These are phyloP conservation scores for Graphilbum fragrans DNA, from an alignment of 2,329 filamentous ascomycete species.

Conservation along the genomic window DNA sequence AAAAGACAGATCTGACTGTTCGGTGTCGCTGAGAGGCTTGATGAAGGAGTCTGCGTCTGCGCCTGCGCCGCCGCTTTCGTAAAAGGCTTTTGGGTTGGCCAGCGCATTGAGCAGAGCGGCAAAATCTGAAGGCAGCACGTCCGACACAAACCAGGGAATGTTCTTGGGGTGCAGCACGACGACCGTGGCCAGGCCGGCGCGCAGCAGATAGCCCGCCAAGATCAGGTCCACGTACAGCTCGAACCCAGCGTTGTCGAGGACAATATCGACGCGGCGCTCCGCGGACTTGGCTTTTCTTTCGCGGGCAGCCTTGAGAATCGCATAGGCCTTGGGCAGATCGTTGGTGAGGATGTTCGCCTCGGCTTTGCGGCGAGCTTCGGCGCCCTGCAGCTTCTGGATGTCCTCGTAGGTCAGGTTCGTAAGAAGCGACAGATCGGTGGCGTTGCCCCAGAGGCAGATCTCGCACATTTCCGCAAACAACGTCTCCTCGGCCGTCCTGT, in stretches of 20 bases:
- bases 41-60: constrained; percentile 40
- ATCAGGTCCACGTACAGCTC: constrained; percentile 94
- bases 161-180: constrained; percentile 87
- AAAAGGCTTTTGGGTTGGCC: constrained; percentile 67
- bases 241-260: constrained; percentile 94
- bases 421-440: constrained; percentile 83
- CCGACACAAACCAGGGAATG: constrained; percentile 97
- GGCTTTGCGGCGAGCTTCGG: constrained; percentile 70
- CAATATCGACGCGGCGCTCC: constrained; percentile 77
- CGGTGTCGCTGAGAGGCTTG: constrained; percentile 51
- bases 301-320: constrained; percentile 11
- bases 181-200: constrained; percentile 71
- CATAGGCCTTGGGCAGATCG: constrained; percentile 44
- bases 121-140: constrained; percentile 83
- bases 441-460: constrained; percentile 95
- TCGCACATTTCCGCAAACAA: constrained; percentile 90
- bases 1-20: constrained; percentile 56
- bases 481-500: constrained; percentile 53
- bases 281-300: constrained; percentile 2
- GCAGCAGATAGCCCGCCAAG: constrained; percentile 78
- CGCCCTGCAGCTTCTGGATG: constrained; percentile 90
- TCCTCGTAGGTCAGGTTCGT: constrained; percentile 89
- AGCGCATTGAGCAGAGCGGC: constrained; percentile 68
- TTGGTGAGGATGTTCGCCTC: constrained; percentile 91
- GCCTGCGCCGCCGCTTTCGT: constrained; percentile 63